Evolutionary conservation across 1,139 yeast species (phyloP).

Genomic region (Suhomyces bolitotheri): DNA sequence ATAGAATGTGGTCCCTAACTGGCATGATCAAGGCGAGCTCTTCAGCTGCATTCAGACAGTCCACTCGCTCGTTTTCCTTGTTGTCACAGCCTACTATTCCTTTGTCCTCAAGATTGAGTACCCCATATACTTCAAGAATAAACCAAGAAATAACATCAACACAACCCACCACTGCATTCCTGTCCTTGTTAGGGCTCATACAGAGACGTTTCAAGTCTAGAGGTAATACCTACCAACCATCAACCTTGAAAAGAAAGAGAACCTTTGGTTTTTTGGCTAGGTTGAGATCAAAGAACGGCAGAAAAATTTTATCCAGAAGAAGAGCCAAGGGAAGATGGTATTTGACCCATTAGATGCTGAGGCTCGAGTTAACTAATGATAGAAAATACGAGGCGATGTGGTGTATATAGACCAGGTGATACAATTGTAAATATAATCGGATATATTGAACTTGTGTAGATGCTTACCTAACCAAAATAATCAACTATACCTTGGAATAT

Average conservation of each 20-base stretch:
- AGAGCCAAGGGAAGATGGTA: conserved; percentile 93
- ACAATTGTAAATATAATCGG: conserved; percentile 8
- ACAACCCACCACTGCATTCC: conserved; percentile 21
- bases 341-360: conserved; percentile 71
- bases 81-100: conserved; percentile 19
- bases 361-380: too few relatives aligned
- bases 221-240: conserved; percentile 95
- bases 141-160: conserved; percentile 9
- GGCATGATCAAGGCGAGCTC: conserved; percentile 10
- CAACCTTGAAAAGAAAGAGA: conserved; percentile 86
- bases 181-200: conserved; percentile 39
- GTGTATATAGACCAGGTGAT: conserved; percentile 8
- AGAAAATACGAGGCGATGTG: neutral
- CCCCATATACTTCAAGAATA: conserved; percentile 3
- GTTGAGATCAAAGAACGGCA: conserved; percentile 73
- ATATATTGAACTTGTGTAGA: too few relatives aligned
- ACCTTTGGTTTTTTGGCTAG: conserved; percentile 91
- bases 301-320: conserved; percentile 76
- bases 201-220: conserved; percentile 78
- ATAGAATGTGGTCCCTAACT: conserved; percentile 14
- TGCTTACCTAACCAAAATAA: too few relatives aligned
- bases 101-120: conserved; percentile 5
- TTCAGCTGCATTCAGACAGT: conserved; percentile 8
- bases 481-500: too few relatives aligned
- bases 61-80: conserved; percentile 19